Evolutionary conservation across 2,329 filamentous ascomycete genomes (phyloP).

Genomic region (Volutella citrinella): DNA sequence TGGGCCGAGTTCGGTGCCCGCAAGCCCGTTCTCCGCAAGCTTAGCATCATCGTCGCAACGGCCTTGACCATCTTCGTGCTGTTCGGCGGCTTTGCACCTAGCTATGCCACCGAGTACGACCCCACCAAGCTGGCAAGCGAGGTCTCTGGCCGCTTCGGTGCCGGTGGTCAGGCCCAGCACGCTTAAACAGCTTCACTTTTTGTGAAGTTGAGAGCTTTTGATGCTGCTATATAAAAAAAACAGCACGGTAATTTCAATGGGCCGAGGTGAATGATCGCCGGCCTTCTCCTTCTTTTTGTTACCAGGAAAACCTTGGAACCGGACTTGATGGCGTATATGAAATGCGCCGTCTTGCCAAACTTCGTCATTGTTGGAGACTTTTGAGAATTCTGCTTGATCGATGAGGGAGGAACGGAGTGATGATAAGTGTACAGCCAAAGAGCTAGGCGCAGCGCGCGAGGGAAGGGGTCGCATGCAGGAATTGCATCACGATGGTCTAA

Average conservation of each 20-base stretch:
- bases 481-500: constrained; percentile 38
- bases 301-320: constrained; percentile 17
- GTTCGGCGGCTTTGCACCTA: constrained; percentile 64
- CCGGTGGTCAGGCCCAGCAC: constrained; percentile 26
- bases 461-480: constrained; percentile 29
- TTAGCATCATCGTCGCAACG: constrained; percentile 64
- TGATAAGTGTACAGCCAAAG: constrained; percentile 35
- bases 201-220: no score
- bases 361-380: constrained; percentile 30
- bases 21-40: constrained; percentile 74
- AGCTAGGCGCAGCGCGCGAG: constrained; percentile 36
- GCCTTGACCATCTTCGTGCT: constrained; percentile 67
- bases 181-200: no score
- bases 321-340: constrained; percentile 23
- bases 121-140: constrained; percentile 46
- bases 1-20: constrained; percentile 84
- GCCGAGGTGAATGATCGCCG: no score
- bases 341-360: constrained; percentile 21
- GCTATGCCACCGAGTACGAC: constrained; percentile 54
- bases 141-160: constrained; percentile 49
- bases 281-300: constrained; percentile 15
- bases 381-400: constrained; percentile 28
- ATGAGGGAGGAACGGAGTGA: constrained; percentile 18
- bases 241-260: no score
- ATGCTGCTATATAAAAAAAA: no score